Conservation (phyloP, 805 yeast genomes). For the Yamadazyma philogaea region DNA sequence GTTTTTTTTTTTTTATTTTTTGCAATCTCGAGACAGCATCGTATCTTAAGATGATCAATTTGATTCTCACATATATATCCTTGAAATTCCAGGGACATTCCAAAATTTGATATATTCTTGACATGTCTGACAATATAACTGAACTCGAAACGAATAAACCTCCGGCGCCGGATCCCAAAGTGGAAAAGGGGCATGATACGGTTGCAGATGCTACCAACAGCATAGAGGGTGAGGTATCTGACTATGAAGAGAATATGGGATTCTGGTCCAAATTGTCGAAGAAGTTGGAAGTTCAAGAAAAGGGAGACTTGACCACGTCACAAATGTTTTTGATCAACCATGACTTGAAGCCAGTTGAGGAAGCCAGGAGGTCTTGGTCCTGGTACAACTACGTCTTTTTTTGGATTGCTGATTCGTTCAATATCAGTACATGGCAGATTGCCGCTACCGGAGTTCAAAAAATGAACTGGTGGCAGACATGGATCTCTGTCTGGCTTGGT, state of each 20-base stretch:
- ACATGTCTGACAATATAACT: background rate
- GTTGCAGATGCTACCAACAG: constrained; percentile 11
- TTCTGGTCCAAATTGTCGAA: constrained; percentile 13
- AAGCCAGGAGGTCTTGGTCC: constrained; percentile 72
- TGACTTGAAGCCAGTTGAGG: constrained; percentile 79
- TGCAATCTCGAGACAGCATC: too few relatives aligned
- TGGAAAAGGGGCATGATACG: background rate
- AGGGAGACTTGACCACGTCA: constrained; percentile 45
- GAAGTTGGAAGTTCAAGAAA: constrained; percentile 30
- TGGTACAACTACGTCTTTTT: constrained; percentile 79
- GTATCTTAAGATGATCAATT: too few relatives aligned
- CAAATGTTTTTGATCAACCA: constrained; percentile 69
- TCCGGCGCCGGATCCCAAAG: background rate
- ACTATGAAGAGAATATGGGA: constrained; percentile 11
- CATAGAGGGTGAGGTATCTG: constrained; percentile 12
- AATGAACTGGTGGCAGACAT: constrained; percentile 86
- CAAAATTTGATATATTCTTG: background rate
- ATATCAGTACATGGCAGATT: constrained; percentile 87
- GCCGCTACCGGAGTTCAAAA: constrained; percentile 77
- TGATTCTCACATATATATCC: too few relatives aligned
- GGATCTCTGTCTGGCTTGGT: constrained; percentile 88
- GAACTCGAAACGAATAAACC: background rate
- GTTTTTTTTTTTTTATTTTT: constrained; percentile 1
- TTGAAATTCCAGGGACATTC: too few relatives aligned
- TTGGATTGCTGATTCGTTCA: constrained; percentile 89